Conservation (phyloP, 306 rosid genomes). For the Quercus robur region DNA sequence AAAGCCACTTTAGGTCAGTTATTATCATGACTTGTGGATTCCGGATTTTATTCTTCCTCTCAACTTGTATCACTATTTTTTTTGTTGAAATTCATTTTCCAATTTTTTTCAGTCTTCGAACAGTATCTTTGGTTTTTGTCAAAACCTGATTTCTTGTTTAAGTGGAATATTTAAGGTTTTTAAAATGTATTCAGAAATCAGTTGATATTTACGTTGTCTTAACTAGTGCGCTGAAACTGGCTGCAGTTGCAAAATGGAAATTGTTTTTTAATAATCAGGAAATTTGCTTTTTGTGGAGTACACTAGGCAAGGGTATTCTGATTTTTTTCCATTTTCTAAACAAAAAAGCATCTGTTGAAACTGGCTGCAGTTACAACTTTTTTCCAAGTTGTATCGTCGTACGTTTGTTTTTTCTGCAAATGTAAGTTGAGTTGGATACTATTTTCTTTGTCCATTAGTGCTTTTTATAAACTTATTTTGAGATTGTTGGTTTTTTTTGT, state of each 20-base stretch:
- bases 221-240: background rate
- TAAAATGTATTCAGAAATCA: no score
- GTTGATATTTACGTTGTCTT: background rate
- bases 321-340: no score
- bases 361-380: background rate
- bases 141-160: background rate
- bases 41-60: background rate
- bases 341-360: no score
- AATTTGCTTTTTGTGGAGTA: background rate
- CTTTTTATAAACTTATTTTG: background rate
- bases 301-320: background rate
- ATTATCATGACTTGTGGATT: slow-evolving; percentile 4
- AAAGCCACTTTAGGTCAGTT: slow-evolving; percentile 86
- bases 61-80: background rate
- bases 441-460: background rate
- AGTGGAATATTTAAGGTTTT: background rate
- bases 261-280: background rate
- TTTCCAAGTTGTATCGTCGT: background rate
- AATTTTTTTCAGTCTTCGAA: background rate
- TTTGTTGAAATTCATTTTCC: background rate
- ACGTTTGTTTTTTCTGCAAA: background rate
- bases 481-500: background rate
- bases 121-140: background rate
- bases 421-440: background rate
- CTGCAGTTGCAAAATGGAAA: background rate